Conservation (phyloP, 495 filamentous ascomycete species). For the Cenococcum geophilum region DNA sequence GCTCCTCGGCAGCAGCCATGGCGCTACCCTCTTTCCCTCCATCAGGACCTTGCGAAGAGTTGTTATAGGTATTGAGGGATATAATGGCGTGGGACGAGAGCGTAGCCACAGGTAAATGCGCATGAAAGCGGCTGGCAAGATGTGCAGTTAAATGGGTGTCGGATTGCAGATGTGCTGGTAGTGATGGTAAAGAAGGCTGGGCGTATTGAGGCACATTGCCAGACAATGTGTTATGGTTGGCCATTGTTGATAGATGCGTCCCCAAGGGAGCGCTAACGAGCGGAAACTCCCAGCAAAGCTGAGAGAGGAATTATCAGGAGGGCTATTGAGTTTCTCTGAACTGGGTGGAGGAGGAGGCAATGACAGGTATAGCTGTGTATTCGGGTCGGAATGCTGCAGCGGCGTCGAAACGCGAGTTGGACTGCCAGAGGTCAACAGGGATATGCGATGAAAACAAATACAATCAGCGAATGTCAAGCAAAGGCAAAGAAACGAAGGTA, state of each 20-base stretch:
- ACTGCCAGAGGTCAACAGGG: too few relatives aligned
- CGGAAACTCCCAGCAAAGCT: slow-evolving; percentile 15
- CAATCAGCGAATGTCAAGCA: slow-evolving; percentile 25
- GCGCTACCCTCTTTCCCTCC: slow-evolving; percentile 79
- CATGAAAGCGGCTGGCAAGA: slow-evolving; percentile 91
- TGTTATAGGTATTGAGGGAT: slow-evolving; percentile 86
- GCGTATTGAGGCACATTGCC: slow-evolving; percentile 52
- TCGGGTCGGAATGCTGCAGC: slow-evolving; percentile 23
- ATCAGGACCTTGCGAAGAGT: slow-evolving; percentile 80
- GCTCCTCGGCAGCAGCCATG: slow-evolving; percentile 78
- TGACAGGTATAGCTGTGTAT: slow-evolving; percentile 7
- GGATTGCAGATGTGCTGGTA: slow-evolving; percentile 88
- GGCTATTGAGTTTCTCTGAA: not conserved
- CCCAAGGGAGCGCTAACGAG: slow-evolving; percentile 32
- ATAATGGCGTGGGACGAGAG: slow-evolving; percentile 88
- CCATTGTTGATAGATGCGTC: slow-evolving; percentile 33
- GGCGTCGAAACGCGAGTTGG: slow-evolving; percentile 1
- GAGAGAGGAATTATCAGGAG: not conserved
- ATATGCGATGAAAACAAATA: slow-evolving; percentile 8
- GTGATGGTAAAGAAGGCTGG: slow-evolving; percentile 80
- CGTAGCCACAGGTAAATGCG: slow-evolving; percentile 74
- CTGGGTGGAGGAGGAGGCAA: not conserved
- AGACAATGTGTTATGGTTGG: slow-evolving; percentile 19
- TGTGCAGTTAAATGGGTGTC: slow-evolving; percentile 95
- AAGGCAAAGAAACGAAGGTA: slow-evolving; percentile 22